Percentiles rank a stretch among this genome's conserved stretches.
Evolutionary conservation across 257 asterid genomes (phyloP).

Genomic region (Solanum neorickii): DNA sequence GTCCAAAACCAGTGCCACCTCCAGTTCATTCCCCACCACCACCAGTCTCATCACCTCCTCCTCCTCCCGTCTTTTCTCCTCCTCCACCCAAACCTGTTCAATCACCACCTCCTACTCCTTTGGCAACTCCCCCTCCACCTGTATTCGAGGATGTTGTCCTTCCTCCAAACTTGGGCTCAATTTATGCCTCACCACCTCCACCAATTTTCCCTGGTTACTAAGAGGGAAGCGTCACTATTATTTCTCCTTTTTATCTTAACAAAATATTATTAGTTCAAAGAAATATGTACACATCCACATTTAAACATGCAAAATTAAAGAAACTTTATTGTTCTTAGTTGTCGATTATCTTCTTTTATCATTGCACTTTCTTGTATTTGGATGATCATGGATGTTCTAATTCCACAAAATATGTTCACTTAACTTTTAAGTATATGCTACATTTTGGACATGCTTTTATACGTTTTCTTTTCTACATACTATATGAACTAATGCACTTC

Average conservation of each 20-base stretch:
- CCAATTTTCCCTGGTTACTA: slow-evolving; percentile 55
- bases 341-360: not conserved
- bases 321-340: not conserved
- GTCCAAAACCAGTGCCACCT: not conserved
- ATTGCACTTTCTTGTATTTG: not conserved
- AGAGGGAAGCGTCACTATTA: slow-evolving; percentile 5
- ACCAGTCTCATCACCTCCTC: not conserved
- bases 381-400: not conserved
- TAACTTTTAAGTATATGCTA: not conserved
- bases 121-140: slow-evolving; percentile 29
- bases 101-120: slow-evolving; percentile 12
- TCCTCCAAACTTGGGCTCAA: slow-evolving; percentile 35
- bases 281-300: not conserved
- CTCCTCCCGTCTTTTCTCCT: not conserved
- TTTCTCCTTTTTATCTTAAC: not conserved
- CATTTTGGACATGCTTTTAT: not conserved
- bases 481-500: not conserved
- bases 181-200: slow-evolving; percentile 59
- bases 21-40: not conserved
- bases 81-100: not conserved
- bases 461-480: not conserved
- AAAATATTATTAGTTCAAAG: not conserved
- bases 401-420: not conserved
- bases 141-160: slow-evolving; percentile 3
- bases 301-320: not conserved